These are phyloP conservation scores for Linum tenue DNA, from an alignment of 345 rosid genomes.

Conservation along the genomic window DNA sequence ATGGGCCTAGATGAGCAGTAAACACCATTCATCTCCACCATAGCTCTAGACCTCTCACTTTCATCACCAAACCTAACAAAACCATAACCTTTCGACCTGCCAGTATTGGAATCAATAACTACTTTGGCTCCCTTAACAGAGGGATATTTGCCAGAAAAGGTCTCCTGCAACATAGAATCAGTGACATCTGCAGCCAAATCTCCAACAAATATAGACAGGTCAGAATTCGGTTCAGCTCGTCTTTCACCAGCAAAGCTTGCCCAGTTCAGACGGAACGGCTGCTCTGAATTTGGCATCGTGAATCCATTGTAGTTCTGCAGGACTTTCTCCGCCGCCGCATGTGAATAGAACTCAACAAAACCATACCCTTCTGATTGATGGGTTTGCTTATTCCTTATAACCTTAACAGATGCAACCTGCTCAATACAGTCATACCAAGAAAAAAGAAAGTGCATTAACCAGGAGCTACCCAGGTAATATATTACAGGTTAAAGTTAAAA, in stretches of 20 bases:
- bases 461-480: neutral
- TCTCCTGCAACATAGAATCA: constrained; percentile 66
- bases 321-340: constrained; percentile 71
- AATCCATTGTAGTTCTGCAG: constrained; percentile 67
- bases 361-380: constrained; percentile 88
- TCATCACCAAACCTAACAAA: constrained; percentile 96
- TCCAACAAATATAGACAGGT: constrained; percentile 86
- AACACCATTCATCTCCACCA: constrained; percentile 87
- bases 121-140: constrained; percentile 96
- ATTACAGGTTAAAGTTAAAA: neutral
- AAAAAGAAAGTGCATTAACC: neutral
- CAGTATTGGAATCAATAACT: constrained; percentile 77
- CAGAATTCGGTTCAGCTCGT: constrained; percentile 60
- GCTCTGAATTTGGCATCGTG: constrained; percentile 81
- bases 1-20: constrained; percentile 87
- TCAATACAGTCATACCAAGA: neutral
- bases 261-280: constrained; percentile 88
- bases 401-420: constrained; percentile 74
- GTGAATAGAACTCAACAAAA: constrained; percentile 76
- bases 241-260: constrained; percentile 80
- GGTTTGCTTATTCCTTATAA: constrained; percentile 89
- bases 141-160: constrained; percentile 56
- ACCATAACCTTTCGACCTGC: constrained; percentile 89
- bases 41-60: constrained; percentile 80
- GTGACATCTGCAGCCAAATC: constrained; percentile 94